phyloP scores from a whole-genome alignment of 2,329 filamentous ascomycete genomes.

The Erysiphe pulchra region DNA sequence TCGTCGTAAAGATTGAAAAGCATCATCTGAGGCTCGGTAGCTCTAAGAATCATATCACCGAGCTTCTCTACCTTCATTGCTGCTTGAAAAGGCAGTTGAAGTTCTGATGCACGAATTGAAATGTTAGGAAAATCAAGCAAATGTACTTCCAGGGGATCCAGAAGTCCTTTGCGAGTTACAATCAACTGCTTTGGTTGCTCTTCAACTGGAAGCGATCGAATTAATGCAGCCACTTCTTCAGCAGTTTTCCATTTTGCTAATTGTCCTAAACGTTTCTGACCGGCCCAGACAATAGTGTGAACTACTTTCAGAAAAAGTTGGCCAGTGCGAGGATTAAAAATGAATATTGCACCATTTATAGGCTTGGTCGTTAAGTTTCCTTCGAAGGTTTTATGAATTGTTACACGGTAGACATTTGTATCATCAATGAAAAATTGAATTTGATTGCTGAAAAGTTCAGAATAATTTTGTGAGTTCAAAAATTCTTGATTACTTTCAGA shows the following conservation, averaged over 20 bases:
- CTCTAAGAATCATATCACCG: conserved; percentile 93
- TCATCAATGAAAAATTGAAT: conserved; percentile 98
- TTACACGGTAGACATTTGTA: conserved; percentile 97
- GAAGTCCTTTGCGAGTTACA: conserved; percentile 84
- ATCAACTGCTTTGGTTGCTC: conserved; percentile 98
- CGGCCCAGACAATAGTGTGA: conserved; percentile 96
- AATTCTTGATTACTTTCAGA: conserved; percentile 99
- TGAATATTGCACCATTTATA: conserved; percentile 98
- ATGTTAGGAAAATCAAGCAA: conserved; percentile 97
- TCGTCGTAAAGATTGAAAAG: conserved; percentile 97
- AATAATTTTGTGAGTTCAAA: conserved; percentile 97
- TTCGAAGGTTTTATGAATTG: conserved; percentile 98
- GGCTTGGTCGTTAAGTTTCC: conserved; percentile 97
- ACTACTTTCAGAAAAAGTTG: conserved; percentile 98
- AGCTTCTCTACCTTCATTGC: conserved; percentile 99
- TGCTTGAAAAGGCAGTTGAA: conserved; percentile 94
- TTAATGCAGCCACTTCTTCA: conserved; percentile 95
- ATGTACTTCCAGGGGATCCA: conserved; percentile 93
- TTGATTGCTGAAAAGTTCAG: conserved; percentile 95
- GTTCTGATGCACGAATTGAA: conserved; percentile 85
- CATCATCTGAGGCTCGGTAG: conserved; percentile 98
- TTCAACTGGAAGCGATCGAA: conserved; percentile 83
- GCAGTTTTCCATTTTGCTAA: conserved; percentile 98
- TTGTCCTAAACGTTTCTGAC: conserved; percentile 95
- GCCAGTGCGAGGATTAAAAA: conserved; percentile 96